Conservation (phyloP, 2,329 filamentous ascomycete species). For the Venturia aucupariae region DNA sequence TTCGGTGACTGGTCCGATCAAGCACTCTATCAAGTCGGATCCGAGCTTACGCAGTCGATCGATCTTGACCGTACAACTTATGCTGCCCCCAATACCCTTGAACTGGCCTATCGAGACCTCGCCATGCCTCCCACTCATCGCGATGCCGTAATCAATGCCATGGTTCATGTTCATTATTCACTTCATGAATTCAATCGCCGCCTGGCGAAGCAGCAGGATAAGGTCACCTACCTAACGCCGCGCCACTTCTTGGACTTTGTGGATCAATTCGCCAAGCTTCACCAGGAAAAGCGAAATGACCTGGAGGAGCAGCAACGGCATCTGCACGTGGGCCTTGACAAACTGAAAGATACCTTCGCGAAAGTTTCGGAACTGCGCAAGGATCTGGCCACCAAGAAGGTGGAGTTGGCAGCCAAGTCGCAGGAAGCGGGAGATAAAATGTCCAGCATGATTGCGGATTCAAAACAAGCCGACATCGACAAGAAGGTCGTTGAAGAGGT, state of each 20-base stretch:
- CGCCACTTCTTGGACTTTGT: conserved; percentile 98
- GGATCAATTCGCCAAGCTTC: conserved; percentile 91
- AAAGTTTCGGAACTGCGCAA: conserved; percentile 88
- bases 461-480: conserved; percentile 85
- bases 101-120: conserved; percentile 82
- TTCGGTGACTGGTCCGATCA: conserved; percentile 99
- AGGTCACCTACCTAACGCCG: conserved; percentile 85
- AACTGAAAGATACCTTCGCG: conserved; percentile 90
- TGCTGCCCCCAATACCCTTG: conserved; percentile 78
- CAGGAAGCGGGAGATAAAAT: conserved; percentile 95
- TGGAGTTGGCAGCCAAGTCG: conserved; percentile 85
- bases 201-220: conserved; percentile 83
- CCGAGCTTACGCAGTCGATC: conserved; percentile 90
- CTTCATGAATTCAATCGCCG: conserved; percentile 82
- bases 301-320: conserved; percentile 97
- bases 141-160: conserved; percentile 88
- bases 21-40: conserved; percentile 93
- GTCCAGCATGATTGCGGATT: conserved; percentile 93
- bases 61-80: conserved; percentile 87
- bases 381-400: conserved; percentile 90
- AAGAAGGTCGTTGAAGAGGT: conserved; percentile 84
- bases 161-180: conserved; percentile 98
- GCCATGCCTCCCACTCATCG: conserved; percentile 79
- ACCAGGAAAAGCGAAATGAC: conserved; percentile 97
- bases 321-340: conserved; percentile 95